Base-by-base conservation (phyloP, 495 filamentous ascomycete species). In the Tetracladium setigerum region DNA sequence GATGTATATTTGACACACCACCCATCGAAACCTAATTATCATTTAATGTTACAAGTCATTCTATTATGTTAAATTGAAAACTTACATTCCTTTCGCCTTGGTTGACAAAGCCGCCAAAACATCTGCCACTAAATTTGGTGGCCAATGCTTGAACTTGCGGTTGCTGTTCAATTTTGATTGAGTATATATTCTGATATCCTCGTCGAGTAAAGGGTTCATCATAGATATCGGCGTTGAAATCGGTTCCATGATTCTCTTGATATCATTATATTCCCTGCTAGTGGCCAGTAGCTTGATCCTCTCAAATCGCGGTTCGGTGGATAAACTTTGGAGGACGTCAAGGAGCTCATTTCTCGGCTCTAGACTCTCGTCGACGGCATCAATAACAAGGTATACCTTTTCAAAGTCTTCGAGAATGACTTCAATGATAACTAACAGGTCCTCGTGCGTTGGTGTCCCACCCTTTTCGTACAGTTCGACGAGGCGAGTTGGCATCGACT, bases 51-150 rank as follows among this genome's bases (percentile, higher is more conserved):
- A 30, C 4, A n/a, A 2, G 30, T n/a, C n/a, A n/a, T n/a, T n/a
- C n/a, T 16, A 17, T 35, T 43, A 47, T 44, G 27, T 27, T 16
- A 13, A 17, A 13, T 15, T n/a, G 17, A 27, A 31, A 16, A 54
- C 63, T 60, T 44, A 67, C 64, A 71, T 72, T 16, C 67, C 67
- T 50, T 66, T 60, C 3, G 70, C 67, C 31, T 60, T 59, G 0
- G 41, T 41, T 0, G 60, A 44, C 16, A 71, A 34, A 1, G 52
- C 42, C 7, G 55, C 46, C 30, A 61, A 47, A 24, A 66, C 59
- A 16, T 62, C 55, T 2, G 17, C 33, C 14, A 46, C 46, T 5
- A 69, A 16, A 19, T 37, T 37, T 6, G 19, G 0, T 0, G 47
- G 37, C 59, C 60, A 69, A 12, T 11, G 18, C 16, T 31, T 19